Percentiles rank a stretch among this genome's conserved stretches.
phyloP scores from a whole-genome alignment of 768 basidiomycete genomes.

The Hebeloma cylindrosporum region DNA sequence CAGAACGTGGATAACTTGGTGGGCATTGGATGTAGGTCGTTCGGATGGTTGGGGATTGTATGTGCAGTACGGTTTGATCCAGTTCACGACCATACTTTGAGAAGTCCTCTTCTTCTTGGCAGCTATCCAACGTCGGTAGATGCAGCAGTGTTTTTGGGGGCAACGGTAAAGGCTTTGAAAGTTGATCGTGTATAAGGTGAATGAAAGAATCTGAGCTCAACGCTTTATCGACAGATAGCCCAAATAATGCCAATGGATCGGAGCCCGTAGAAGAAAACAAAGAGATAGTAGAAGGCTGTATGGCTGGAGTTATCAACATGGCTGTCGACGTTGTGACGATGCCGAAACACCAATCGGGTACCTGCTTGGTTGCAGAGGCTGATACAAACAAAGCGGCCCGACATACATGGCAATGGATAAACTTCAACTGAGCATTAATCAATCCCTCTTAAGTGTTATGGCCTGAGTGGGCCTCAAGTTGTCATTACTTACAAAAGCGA shows the following conservation, averaged over 20 bases:
- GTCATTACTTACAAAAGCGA: no score
- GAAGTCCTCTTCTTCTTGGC: slow-evolving; percentile 27
- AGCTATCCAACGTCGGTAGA: slow-evolving; percentile 31
- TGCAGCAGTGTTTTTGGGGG: slow-evolving; percentile 47
- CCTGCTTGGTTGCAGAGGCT: neutral
- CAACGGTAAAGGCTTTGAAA: slow-evolving; percentile 49
- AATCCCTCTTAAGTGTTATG: no score
- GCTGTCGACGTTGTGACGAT: neutral
- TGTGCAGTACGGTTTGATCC: slow-evolving; percentile 70
- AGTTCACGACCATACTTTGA: slow-evolving; percentile 37
- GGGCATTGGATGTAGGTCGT: slow-evolving; percentile 72
- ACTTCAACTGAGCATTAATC: no score
- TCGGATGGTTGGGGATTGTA: slow-evolving; percentile 73
- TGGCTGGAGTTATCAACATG: slow-evolving; percentile 53
- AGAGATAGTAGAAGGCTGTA: slow-evolving; percentile 67
- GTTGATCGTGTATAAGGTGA: slow-evolving; percentile 59
- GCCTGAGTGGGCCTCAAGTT: no score
- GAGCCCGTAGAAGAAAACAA: slow-evolving; percentile 74
- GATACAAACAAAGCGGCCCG: neutral
- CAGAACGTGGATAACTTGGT: slow-evolving; percentile 14
- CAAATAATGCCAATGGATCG: slow-evolving; percentile 60
- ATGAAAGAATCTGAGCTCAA: slow-evolving; percentile 64
- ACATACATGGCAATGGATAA: no score
- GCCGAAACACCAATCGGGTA: slow-evolving; percentile 3
- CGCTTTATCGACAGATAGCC: slow-evolving; percentile 42